phyloP scores from a whole-genome alignment of 148 eudicot genomes.

The Cornus controversa region DNA sequence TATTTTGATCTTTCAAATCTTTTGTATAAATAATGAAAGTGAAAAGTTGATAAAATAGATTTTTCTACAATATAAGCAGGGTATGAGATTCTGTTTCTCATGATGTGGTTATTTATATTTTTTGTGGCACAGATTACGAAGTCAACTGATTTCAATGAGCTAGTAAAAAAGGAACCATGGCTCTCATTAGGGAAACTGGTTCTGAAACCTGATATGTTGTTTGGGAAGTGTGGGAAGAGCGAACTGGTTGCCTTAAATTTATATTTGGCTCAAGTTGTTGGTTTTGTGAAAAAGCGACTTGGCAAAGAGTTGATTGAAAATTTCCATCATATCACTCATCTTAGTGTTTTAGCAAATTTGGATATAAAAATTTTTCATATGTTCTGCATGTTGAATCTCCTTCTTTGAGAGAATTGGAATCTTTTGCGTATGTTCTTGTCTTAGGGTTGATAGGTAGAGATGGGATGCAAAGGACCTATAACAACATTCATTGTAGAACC shows the following conservation, averaged over 20 bases:
- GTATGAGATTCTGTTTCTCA: background rate
- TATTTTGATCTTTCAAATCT: background rate
- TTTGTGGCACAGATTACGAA: too few relatives aligned
- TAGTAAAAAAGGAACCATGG: too few relatives aligned
- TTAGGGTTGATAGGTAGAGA: too few relatives aligned
- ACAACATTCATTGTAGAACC: constrained; percentile 97
- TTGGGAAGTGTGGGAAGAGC: constrained; percentile 98
- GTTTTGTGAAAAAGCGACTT: constrained; percentile 85
- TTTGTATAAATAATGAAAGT: background rate
- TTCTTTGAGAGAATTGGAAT: too few relatives aligned
- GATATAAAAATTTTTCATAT: background rate
- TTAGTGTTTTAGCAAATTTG: background rate
- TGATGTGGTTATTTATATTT: background rate
- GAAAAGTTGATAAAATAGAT: constrained; percentile 8
- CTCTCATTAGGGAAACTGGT: too few relatives aligned
- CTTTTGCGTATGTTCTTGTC: too few relatives aligned
- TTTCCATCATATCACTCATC: too few relatives aligned
- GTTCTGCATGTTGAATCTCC: background rate
- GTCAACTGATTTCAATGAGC: too few relatives aligned
- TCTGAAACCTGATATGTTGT: constrained; percentile 93
- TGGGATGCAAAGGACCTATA: too few relatives aligned
- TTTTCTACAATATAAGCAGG: background rate
- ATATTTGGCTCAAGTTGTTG: constrained; percentile 80
- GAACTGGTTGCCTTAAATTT: constrained; percentile 93
- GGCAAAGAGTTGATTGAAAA: constrained; percentile 91